These are phyloP conservation scores for Gonapodya prolifera DNA, from an alignment of 192 early-diverging fungal genomes.

Conservation along the genomic window DNA sequence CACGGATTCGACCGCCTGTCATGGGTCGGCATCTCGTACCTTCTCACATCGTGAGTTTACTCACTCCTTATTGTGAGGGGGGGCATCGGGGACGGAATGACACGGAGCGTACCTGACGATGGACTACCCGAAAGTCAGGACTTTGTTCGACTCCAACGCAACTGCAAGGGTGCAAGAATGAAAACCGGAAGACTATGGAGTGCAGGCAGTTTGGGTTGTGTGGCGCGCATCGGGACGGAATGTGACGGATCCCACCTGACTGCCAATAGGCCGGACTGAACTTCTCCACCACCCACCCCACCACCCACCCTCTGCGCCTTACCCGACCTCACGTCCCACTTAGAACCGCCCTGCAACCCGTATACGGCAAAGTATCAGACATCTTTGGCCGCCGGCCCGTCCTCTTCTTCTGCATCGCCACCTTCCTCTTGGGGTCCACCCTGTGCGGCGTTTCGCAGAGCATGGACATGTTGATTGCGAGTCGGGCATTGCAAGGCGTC, in stretches of 20 bases:
- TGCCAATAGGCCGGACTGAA: no score
- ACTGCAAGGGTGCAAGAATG: no score
- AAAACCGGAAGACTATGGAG: no score
- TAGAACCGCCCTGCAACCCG: conserved; percentile 24
- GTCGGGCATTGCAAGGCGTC: conserved; percentile 29
- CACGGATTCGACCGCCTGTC: neutral
- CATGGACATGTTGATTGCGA: conserved; percentile 30
- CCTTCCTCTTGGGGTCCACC: conserved; percentile 23
- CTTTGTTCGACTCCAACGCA: no score
- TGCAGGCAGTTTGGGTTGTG: no score
- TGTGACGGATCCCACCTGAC: no score
- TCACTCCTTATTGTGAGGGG: no score
- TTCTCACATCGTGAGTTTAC: neutral
- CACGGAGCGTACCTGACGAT: no score
- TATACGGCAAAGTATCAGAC: conserved; percentile 29
- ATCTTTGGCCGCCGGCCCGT: conserved; percentile 28
- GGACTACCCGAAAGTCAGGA: no score
- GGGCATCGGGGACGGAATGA: no score
- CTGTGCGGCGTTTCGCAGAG: conserved; percentile 28
- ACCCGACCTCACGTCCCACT: neutral
- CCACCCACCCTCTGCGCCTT: neutral
- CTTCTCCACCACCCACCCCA: no score
- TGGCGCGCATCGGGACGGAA: no score
- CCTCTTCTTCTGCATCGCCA: conserved; percentile 11
- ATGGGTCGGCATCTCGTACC: neutral